Percentiles rank a stretch among this genome's conserved stretches.
Conservation (phyloP, 208 protist species). For the Porcisia hertigi region DNA sequence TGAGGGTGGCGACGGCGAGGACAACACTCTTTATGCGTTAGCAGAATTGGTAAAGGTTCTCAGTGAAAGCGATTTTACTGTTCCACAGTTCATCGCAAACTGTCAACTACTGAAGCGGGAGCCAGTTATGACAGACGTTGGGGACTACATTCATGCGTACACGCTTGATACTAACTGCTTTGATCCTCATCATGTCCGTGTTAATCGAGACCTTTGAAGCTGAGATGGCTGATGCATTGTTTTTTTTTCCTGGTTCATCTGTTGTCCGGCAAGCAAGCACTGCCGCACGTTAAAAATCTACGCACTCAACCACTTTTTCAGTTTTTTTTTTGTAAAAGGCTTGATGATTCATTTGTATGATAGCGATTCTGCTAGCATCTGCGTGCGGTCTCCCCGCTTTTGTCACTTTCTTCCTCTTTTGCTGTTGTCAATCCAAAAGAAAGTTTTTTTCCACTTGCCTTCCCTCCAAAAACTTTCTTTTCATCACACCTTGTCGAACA, state of each 20-base stretch:
- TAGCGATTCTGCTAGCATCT: not conserved
- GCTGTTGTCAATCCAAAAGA: not conserved
- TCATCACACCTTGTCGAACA: too few species aligned
- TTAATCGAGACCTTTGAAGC: slow-evolving; percentile 82
- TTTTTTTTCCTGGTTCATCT: slow-evolving; percentile 17
- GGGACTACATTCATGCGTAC: slow-evolving; percentile 91
- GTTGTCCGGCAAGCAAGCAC: not conserved
- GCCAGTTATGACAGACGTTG: slow-evolving; percentile 89
- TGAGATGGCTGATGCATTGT: not conserved
- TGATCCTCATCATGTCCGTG: slow-evolving; percentile 74
- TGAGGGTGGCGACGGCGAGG: slow-evolving; percentile 82
- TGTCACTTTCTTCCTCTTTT: not conserved
- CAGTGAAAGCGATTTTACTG: slow-evolving; percentile 80
- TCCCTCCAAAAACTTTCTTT: not conserved
- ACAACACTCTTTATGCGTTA: slow-evolving; percentile 89
- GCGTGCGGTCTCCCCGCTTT: slow-evolving; percentile 2
- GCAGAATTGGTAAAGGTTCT: slow-evolving; percentile 77
- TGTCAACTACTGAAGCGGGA: slow-evolving; percentile 69
- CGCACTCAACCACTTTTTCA: not conserved
- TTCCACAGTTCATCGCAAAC: slow-evolving; percentile 86
- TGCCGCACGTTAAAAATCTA: not conserved
- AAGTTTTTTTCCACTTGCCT: not conserved
- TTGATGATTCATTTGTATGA: not conserved
- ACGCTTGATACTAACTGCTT: slow-evolving; percentile 77
- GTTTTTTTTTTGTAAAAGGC: not conserved